phyloP scores from a whole-genome alignment of 352 stramenopile species.

The Globisporangium apiculatum region DNA sequence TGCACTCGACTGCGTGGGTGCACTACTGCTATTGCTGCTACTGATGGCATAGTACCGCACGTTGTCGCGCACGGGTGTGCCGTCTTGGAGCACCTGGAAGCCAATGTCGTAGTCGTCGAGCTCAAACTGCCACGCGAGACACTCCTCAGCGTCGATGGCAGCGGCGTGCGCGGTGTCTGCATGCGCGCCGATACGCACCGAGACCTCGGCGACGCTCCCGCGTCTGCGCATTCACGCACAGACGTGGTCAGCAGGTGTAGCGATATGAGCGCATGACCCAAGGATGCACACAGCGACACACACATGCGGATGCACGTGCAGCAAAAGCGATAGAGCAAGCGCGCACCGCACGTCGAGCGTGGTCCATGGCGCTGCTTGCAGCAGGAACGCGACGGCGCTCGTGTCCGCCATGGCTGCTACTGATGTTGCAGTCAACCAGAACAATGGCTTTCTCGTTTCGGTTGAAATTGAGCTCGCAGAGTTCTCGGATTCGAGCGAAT shows the following conservation, averaged over 20 bases:
- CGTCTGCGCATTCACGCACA: constrained; percentile 16
- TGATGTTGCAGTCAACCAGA: too few species aligned
- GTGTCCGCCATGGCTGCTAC: background rate
- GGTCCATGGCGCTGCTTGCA: constrained; percentile 48
- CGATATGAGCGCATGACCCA: too few species aligned
- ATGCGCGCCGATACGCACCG: constrained; percentile 20
- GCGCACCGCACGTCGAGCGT: constrained; percentile 34
- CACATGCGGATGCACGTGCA: background rate
- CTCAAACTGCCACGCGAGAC: constrained; percentile 56
- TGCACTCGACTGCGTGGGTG: background rate
- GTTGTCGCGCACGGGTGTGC: constrained; percentile 19
- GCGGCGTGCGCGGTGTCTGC: constrained; percentile 6
- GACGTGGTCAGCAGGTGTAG: too few species aligned
- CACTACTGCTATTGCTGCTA: background rate
- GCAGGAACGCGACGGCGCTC: constrained; percentile 36
- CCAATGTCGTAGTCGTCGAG: constrained; percentile 53
- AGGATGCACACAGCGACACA: background rate
- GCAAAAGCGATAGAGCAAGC: background rate
- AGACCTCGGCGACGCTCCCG: constrained; percentile 42
- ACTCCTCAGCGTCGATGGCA: constrained; percentile 16
- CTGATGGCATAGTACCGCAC: constrained; percentile 27
- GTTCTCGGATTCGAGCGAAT: too few species aligned
- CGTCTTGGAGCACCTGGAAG: constrained; percentile 55
- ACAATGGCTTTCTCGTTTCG: too few species aligned
- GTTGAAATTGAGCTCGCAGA: too few species aligned